Conservation (phyloP, 2,329 filamentous ascomycete genomes). For the Aspergillus alliaceus region DNA sequence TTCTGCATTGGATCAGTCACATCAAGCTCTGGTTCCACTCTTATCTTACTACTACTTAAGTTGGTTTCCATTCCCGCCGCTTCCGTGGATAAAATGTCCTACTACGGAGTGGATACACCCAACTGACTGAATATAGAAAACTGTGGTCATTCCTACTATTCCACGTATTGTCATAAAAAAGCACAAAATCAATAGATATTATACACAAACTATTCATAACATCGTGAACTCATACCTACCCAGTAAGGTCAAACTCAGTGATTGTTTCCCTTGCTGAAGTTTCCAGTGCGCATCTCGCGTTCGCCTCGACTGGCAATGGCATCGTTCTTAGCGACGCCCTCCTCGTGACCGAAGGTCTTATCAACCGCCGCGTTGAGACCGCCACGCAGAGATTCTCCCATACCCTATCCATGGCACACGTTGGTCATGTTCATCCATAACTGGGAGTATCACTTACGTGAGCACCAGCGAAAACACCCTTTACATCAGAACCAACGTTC, state of each 20-base stretch:
- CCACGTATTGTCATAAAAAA: no score
- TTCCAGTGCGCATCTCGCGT: slow-evolving; percentile 31
- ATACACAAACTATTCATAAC: neutral
- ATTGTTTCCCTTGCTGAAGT: slow-evolving; percentile 19
- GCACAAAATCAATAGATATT: no score
- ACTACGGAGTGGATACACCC: no score
- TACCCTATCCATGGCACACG: slow-evolving; percentile 27
- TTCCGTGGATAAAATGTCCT: no score
- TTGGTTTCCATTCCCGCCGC: no score
- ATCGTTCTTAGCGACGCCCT: slow-evolving; percentile 38
- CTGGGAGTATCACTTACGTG: slow-evolving; percentile 31
- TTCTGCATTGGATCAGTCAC: neutral
- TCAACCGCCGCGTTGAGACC: slow-evolving; percentile 39
- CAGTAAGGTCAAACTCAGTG: neutral
- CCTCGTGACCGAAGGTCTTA: slow-evolving; percentile 36
- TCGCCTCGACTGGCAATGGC: slow-evolving; percentile 37
- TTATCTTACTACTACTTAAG: no score
- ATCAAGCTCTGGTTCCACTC: no score
- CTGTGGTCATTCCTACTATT: no score
- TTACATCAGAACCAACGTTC: slow-evolving; percentile 24
- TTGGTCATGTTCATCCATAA: neutral
- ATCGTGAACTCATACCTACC: neutral
- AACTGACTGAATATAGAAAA: no score
- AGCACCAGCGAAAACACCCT: slow-evolving; percentile 30
- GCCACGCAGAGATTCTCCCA: slow-evolving; percentile 43